Conservation (phyloP, 164 flowering plant species). For the Magnolia officinalis region DNA sequence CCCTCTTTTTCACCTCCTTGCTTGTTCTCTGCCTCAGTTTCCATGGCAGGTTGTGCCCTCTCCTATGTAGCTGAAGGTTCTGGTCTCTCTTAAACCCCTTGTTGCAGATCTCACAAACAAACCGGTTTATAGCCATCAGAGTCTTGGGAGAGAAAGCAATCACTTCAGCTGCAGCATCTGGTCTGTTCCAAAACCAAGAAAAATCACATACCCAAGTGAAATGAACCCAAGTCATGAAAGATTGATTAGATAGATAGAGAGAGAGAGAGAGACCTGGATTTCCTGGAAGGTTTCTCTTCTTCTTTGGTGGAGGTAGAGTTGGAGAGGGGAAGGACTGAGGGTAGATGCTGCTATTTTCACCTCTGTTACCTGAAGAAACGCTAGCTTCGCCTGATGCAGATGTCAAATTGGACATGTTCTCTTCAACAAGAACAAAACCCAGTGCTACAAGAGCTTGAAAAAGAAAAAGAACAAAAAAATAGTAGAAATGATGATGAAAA, state of each 20-base stretch:
- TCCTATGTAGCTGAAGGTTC: conserved; percentile 85
- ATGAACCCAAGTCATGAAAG: not conserved
- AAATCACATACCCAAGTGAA: not conserved
- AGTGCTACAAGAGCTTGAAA: conserved; percentile 13
- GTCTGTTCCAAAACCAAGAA: conserved; percentile 23
- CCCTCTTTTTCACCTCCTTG: conserved; percentile 74
- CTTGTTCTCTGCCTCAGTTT: conserved; percentile 74
- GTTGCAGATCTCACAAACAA: conserved; percentile 91
- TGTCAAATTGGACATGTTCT: conserved; percentile 80
- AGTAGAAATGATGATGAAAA: conserved; percentile 7
- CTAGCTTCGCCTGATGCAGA: conserved; percentile 70
- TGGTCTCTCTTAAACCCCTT: conserved; percentile 95
- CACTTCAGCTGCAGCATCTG: conserved; percentile 36
- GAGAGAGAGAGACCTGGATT: conserved; percentile 54
- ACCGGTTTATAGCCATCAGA: conserved; percentile 79
- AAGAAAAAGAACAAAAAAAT: not conserved
- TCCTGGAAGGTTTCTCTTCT: conserved; percentile 82
- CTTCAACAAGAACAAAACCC: conserved; percentile 27
- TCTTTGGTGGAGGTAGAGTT: conserved; percentile 29
- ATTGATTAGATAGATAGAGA: not conserved
- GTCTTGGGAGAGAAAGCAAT: conserved; percentile 78
- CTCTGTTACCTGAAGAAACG: conserved; percentile 51
- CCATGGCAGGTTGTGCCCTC: conserved; percentile 97
- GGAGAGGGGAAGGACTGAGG: conserved; percentile 34
- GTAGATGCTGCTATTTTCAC: conserved; percentile 25